These are phyloP conservation scores for Epichloe gansuensis DNA, from an alignment of 2,329 filamentous ascomycete genomes.

Conservation along the genomic window DNA sequence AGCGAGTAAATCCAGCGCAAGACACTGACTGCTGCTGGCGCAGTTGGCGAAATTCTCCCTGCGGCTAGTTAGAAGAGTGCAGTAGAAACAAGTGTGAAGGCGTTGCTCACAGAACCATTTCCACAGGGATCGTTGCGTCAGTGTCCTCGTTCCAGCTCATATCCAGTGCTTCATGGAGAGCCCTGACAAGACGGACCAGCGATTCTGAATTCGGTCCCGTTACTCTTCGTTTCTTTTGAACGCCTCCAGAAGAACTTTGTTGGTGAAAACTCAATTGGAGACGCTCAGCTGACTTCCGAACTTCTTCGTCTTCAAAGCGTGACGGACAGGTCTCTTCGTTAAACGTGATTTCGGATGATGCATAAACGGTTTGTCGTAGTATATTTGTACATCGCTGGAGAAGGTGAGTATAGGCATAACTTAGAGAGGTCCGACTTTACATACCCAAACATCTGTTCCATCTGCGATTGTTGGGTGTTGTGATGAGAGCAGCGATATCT, in stretches of 20 bases:
- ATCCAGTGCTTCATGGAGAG: conserved; percentile 19
- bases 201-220: conserved; percentile 10
- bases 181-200: conserved; percentile 10
- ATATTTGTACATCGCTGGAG: conserved; percentile 18
- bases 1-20: conserved; percentile 42
- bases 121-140: conserved; percentile 18
- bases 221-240: conserved; percentile 20
- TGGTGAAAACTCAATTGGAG: conserved; percentile 17
- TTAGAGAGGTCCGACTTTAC: not conserved
- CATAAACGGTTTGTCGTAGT: conserved; percentile 16
- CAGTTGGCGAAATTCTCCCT: conserved; percentile 33
- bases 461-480: conserved; percentile 20
- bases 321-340: conserved; percentile 16
- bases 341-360: conserved; percentile 10
- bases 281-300: conserved; percentile 17
- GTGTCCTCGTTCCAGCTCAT: conserved; percentile 9
- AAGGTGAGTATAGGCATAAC: conserved; percentile 10
- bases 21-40: conserved; percentile 37
- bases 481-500: conserved; percentile 24
- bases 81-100: not conserved
- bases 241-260: conserved; percentile 6
- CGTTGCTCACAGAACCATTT: conserved; percentile 34
- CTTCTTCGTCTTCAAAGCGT: conserved; percentile 16
- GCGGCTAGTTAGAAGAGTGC: conserved; percentile 9
- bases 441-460: conserved; percentile 31